Base-by-base conservation (phyloP, 208 protist genomes). In the Wallacemonas sp. region DNA sequence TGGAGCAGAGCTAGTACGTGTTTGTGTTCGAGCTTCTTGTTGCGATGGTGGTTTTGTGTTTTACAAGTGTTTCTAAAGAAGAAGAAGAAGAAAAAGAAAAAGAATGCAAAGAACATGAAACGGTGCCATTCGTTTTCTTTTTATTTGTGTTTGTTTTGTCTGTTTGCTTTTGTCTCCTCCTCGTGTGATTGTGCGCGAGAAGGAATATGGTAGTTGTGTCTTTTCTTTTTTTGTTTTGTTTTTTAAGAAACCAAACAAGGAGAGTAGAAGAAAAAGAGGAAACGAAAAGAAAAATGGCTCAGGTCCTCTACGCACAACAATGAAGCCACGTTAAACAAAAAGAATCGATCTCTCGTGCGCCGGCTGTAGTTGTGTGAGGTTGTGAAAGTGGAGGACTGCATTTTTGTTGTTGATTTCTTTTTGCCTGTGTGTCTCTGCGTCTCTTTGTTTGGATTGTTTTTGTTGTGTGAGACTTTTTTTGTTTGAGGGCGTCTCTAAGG, bases 1-100 rank as follows among this genome's bases (percentile, higher is more conserved):
- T 93, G 72, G 78, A 85, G 43, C 71, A 75, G 46, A 68, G 65
- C 41, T 56, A 29, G 57, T 78, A 57, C 34, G 43, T 67, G 24
- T 23, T n/a, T 67, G 41, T 63, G 60, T 61, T 27, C 65, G 48
- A 56, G 24, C 21, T 60, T 3, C 9, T 43, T 43, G 23, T 19
- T 66, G 19, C 12, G 38, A 23, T 61, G 34, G 34, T 21, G 14
- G 12, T n/a, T 36, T 61, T 48, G 61, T 61, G n/a, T 17, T 34
- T n/a, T n/a, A n/a, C n/a, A n/a, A n/a, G 36, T 41, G 36, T 30
- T 23, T 27, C 23, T 44, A 41, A 56, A 55, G 21, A 46, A 46
- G 21, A 30, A 66, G 39, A 60, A 52, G 27, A 60, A 68, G 49
- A 61, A 58, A 55, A 71, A 60, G n/a, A 61, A 47, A 69, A 14